phyloP scores from a whole-genome alignment of 2,329 filamentous ascomycete genomes.

The Aspergillus hortae region DNA sequence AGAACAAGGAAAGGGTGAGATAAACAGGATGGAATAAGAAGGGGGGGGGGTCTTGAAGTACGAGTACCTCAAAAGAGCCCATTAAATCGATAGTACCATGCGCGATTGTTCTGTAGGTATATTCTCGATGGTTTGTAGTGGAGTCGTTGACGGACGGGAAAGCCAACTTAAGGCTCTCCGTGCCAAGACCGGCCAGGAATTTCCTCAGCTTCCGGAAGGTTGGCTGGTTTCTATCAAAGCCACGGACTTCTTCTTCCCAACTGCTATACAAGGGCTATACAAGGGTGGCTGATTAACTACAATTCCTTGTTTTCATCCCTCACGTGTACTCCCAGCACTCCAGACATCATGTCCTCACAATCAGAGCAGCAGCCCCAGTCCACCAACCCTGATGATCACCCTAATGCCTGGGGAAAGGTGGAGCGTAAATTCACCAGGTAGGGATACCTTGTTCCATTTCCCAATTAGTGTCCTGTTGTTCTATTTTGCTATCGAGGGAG shows the following conservation, averaged over 20 bases:
- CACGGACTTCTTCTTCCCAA: neutral
- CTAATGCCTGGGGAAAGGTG: constrained; percentile 56
- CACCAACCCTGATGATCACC: constrained; percentile 7
- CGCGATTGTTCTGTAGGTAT: no score
- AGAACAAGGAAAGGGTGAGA: no score
- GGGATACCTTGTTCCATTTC: constrained; percentile 18
- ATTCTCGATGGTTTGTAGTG: no score
- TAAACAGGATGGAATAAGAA: no score
- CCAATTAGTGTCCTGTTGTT: neutral
- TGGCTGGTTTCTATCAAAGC: neutral
- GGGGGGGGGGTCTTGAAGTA: no score
- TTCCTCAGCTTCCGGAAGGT: neutral
- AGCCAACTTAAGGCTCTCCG: neutral
- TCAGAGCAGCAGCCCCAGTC: constrained; percentile 33
- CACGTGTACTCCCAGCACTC: neutral
- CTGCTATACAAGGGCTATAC: neutral
- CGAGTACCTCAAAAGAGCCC: no score
- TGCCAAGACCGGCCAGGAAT: neutral
- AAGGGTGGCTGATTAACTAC: no score
- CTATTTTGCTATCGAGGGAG: no score
- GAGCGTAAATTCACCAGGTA: constrained; percentile 63
- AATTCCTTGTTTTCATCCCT: neutral
- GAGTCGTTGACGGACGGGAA: no score
- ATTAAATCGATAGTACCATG: no score
- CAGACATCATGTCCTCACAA: constrained; percentile 13